A percentile compares a stretch with the other conserved stretches of the same genome.
These are phyloP conservation scores for Cenchrus americanus DNA, from an alignment of 176 grass and related monocot genomes.

Conservation along the genomic window DNA sequence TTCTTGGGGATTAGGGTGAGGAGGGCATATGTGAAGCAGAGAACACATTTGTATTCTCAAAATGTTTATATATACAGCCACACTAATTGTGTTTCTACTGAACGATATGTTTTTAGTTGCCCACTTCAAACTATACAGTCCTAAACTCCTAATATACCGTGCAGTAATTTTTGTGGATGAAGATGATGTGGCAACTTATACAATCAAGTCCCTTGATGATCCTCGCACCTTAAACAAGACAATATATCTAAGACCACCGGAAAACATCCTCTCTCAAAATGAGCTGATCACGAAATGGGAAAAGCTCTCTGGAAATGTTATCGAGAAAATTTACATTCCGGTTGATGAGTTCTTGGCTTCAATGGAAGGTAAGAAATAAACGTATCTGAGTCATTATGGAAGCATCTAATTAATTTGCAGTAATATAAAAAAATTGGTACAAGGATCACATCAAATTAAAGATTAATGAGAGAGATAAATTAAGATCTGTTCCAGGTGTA, in stretches of 20 bases:
- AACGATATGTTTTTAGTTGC: no score
- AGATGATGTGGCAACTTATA: slow-evolving; percentile 54
- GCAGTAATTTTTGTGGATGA: slow-evolving; percentile 53
- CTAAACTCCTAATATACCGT: background rate
- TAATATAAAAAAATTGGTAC: background rate
- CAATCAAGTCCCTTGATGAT: slow-evolving; percentile 58
- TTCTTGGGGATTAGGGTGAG: no score
- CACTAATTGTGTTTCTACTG: no score
- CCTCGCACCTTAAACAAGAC: slow-evolving; percentile 66
- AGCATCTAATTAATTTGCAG: no score
- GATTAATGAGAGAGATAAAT: no score
- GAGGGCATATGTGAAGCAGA: no score
- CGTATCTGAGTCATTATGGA: no score
- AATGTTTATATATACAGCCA: no score
- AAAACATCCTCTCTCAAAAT: slow-evolving; percentile 63
- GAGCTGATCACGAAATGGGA: slow-evolving; percentile 62
- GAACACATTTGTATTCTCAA: no score
- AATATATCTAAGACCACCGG: slow-evolving; percentile 49
- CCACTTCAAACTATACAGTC: no score
- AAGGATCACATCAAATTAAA: background rate
- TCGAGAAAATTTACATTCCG: slow-evolving; percentile 47
- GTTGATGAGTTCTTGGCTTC: slow-evolving; percentile 51
- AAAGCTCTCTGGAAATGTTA: slow-evolving; percentile 52
- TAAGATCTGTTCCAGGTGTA: no score
- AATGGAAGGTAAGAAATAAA: slow-evolving; percentile 50